phyloP scores from a whole-genome alignment of 1,284 basidiomycete genomes.

The Cerrena zonata region DNA sequence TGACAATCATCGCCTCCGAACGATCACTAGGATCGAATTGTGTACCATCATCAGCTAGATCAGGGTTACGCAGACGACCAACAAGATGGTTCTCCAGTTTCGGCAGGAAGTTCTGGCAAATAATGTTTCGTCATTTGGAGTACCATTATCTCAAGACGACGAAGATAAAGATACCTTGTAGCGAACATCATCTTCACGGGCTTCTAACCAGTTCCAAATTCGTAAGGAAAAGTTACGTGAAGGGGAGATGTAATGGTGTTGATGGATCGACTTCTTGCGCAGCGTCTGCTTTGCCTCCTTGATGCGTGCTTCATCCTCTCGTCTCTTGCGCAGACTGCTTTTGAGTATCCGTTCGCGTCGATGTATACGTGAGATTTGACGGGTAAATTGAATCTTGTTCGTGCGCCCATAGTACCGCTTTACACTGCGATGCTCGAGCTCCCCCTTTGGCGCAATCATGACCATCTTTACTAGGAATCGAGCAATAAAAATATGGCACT shows the following conservation, averaged over 20 bases:
- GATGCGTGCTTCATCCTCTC: no score
- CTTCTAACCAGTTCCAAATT: neutral
- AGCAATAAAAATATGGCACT: no score
- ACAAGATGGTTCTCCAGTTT: neutral
- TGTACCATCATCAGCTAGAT: neutral
- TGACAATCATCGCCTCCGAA: constrained; percentile 8
- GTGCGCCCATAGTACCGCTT: constrained; percentile 5
- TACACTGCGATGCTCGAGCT: constrained; percentile 8
- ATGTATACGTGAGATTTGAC: no score
- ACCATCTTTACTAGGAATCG: no score
- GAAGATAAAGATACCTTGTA: no score
- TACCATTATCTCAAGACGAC: no score
- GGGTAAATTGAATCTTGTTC: constrained; percentile 2
- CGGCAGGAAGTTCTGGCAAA: neutral
- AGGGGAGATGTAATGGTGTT: neutral
- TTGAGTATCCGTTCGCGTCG: no score
- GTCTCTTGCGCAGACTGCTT: no score
- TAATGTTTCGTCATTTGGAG: no score
- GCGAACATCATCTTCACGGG: neutral
- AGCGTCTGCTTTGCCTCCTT: no score
- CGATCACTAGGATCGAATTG: neutral
- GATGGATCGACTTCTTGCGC: no score
- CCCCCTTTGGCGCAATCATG: no score
- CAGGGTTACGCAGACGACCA: neutral
- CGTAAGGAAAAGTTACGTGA: neutral